These are phyloP conservation scores for Schwanniomyces vanrijiae DNA, from an alignment of 805 yeast genomes.

Conservation along the genomic window DNA sequence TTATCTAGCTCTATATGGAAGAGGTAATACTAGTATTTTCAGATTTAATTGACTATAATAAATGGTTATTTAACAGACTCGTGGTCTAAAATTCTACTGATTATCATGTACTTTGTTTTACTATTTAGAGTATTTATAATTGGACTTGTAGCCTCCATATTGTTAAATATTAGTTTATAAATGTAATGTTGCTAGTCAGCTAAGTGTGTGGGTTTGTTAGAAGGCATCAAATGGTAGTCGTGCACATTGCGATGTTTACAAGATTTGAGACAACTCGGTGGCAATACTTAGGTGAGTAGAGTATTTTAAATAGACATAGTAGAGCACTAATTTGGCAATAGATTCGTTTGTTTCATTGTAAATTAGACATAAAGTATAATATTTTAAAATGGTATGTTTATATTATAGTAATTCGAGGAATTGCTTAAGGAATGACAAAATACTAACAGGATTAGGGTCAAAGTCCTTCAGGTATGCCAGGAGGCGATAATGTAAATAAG, in stretches of 20 bases:
- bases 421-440: not conserved
- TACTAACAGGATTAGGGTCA: conserved; percentile 42
- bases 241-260: not conserved
- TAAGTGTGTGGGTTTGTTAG: no score
- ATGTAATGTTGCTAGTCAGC: no score
- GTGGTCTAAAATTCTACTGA: no score
- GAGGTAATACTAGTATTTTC: no score
- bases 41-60: no score
- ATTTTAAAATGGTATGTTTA: conserved; percentile 1
- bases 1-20: no score
- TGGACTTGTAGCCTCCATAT: no score
- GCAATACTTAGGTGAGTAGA: not conserved
- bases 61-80: no score
- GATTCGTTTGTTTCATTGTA: conserved; percentile 4
- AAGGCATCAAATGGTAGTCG: not conserved
- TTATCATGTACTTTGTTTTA: no score
- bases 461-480: conserved; percentile 56
- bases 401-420: not conserved
- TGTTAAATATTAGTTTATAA: no score
- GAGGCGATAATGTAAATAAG: conserved; percentile 46
- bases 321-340: not conserved
- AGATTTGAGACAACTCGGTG: conserved; percentile 2
- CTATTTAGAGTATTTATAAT: no score
- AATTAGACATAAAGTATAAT: conserved; percentile 2
- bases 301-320: not conserved